Conservation (phyloP, 306 rosid genomes). For the Vigna unguiculata region DNA sequence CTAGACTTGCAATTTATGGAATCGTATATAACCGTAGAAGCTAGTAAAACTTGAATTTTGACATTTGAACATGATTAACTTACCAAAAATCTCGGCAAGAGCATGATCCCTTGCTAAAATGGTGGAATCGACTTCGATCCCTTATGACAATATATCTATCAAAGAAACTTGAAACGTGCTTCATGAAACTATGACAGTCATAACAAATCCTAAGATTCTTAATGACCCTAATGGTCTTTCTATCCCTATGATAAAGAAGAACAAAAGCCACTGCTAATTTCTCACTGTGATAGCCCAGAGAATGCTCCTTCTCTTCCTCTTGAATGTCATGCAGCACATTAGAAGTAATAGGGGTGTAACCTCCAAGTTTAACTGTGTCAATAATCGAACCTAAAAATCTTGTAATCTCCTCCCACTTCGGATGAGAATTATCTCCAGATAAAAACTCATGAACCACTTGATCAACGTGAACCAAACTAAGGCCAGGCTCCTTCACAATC, state of each 20-base stretch:
- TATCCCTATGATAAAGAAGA: constrained; percentile 60
- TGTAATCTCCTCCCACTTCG: constrained; percentile 54
- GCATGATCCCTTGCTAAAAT: constrained; percentile 61
- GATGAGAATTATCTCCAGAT: constrained; percentile 65
- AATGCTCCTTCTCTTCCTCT: constrained; percentile 69
- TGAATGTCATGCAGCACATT: constrained; percentile 63
- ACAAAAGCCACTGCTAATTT: constrained; percentile 68
- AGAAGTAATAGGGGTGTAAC: constrained; percentile 54
- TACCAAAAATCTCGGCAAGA: constrained; percentile 71
- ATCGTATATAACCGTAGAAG: neutral
- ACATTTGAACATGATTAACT: constrained; percentile 28
- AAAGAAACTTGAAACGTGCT: constrained; percentile 57
- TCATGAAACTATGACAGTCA: constrained; percentile 75
- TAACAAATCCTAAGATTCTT: constrained; percentile 68
- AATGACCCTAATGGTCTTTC: constrained; percentile 59
- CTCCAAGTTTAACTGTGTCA: constrained; percentile 50
- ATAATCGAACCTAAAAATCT: constrained; percentile 52
- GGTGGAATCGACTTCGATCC: constrained; percentile 67
- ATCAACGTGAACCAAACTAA: constrained; percentile 58
- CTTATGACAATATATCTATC: constrained; percentile 52
- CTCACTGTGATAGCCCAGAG: constrained; percentile 67
- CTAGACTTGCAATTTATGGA: constrained; percentile 4
- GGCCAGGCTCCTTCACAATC: constrained; percentile 63
- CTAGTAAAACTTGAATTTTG: neutral
- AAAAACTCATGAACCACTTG: constrained; percentile 63